Percentiles rank a stretch among this genome's conserved stretches.
Conservation (phyloP, 345 rosid genomes). For the Hirschfeldia incana region DNA sequence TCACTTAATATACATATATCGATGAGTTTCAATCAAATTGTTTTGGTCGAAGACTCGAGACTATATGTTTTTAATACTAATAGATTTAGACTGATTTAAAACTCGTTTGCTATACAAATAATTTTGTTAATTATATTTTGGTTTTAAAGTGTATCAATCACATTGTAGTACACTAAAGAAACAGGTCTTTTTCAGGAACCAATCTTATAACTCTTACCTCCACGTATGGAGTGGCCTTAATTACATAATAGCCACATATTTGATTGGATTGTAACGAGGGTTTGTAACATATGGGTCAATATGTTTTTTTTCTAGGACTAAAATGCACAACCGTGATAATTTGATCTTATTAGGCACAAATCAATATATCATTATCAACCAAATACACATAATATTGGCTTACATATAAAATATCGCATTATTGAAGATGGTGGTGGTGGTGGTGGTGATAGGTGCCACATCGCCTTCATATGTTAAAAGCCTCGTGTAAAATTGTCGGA, state of each 20-base stretch:
- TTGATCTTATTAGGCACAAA: background rate
- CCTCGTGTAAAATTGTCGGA: conserved; percentile 12
- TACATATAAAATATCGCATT: background rate
- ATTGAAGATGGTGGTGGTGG: background rate
- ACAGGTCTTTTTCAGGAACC: conserved; percentile 9
- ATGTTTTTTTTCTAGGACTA: background rate
- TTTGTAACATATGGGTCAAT: background rate
- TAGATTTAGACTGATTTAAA: background rate
- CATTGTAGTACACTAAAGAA: background rate
- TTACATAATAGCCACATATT: conserved; percentile 19
- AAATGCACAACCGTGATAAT: background rate
- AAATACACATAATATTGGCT: conserved; percentile 11
- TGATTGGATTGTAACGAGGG: conserved; percentile 23
- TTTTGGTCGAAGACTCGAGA: background rate
- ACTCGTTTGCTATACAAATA: background rate
- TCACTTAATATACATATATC: background rate
- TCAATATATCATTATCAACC: conserved; percentile 1
- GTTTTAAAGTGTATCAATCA: conserved; percentile 20
- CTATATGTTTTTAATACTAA: background rate
- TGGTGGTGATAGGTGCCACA: conserved; percentile 19
- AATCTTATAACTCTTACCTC: conserved; percentile 22
- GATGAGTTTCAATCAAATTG: background rate
- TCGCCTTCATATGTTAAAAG: conserved; percentile 17
- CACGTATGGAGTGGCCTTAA: conserved; percentile 17
- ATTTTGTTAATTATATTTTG: background rate